phyloP scores from a whole-genome alignment of 2,329 filamentous ascomycete genomes.

The Cryphonectria carpinicola region DNA sequence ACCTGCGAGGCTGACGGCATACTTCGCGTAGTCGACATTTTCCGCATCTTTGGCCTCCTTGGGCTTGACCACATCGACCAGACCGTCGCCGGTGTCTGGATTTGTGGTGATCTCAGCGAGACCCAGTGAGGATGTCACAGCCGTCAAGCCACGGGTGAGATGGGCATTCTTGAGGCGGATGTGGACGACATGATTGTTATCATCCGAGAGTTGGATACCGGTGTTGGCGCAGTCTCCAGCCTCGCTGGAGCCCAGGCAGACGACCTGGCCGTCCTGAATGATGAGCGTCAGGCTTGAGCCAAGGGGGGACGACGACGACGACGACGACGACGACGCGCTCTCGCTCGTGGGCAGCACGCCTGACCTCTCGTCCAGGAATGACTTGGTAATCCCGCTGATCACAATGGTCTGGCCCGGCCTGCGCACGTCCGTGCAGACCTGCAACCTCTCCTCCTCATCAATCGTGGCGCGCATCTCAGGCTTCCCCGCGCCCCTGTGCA shows the following conservation, averaged over 20 bases:
- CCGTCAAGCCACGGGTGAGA: slow-evolving; percentile 53
- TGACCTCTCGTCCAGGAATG: slow-evolving; percentile 38
- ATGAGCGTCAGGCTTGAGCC: slow-evolving; percentile 43
- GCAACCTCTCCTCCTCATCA: slow-evolving; percentile 32
- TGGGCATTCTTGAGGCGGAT: slow-evolving; percentile 51
- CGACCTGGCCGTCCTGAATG: slow-evolving; percentile 44
- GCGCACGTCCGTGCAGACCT: slow-evolving; percentile 34
- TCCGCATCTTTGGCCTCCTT: slow-evolving; percentile 35
- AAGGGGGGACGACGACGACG: neutral
- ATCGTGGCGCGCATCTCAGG: slow-evolving; percentile 35
- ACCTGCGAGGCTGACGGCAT: slow-evolving; percentile 46
- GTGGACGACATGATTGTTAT: slow-evolving; percentile 30
- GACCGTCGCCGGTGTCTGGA: slow-evolving; percentile 51
- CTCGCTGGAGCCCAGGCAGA: slow-evolving; percentile 42
- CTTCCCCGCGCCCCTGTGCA: slow-evolving; percentile 14
- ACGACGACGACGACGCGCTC: neutral
- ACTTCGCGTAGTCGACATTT: slow-evolving; percentile 44
- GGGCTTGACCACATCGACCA: slow-evolving; percentile 34
- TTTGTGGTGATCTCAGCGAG: slow-evolving; percentile 53
- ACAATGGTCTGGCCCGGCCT: slow-evolving; percentile 36
- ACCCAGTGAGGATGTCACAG: slow-evolving; percentile 52
- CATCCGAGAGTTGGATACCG: slow-evolving; percentile 31
- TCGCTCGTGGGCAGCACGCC: slow-evolving; percentile 3
- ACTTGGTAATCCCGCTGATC: slow-evolving; percentile 43
- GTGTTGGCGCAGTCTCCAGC: slow-evolving; percentile 36